Base-by-base conservation (phyloP, 495 filamentous ascomycete species). In the Daldinia childiae region DNA sequence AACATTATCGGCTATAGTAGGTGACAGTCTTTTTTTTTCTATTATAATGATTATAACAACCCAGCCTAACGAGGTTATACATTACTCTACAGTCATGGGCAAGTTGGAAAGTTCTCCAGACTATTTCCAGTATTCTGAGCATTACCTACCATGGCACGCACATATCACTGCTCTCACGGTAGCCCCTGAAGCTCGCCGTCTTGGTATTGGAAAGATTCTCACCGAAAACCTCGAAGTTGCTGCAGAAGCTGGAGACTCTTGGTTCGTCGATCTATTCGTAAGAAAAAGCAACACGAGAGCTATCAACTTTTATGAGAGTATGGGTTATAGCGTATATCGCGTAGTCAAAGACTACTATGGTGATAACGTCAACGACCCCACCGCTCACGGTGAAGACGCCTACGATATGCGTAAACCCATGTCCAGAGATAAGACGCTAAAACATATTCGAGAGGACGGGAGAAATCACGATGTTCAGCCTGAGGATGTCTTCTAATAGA, bases 121-220 rank as follows among this genome's bases (percentile, higher is more conserved):
- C 19, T 87, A 87, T 62, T 86, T 89, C 78, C 81, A 86, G 55
- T 87, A 88, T 74, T 93, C 90, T 58, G 86, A 91, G 71, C 92
- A 96, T 81, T 97, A 95, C 80, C 91, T 95, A 19, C 94, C 96
- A 26, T 98, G 93, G 92, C 95, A 98, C 80, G 95, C 94, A 30
- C 95, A 99, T 81, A 97, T 99, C 80, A 99, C 95, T 17, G 94
- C 94, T 41, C 85, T 99, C 17, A 98, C 95, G 3, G 93, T 99
- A 26, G 92, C 94, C 14, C 95, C 95, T 0, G 87, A 90, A 72
- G 93, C 90, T 64, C 90, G 95, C 17, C 89, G 95, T 29, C 87
- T 94, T 24, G 95, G 95, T 26, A 90, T 97, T 54, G 95, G 95
- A 29, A 90, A 90, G 57, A 86, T 86, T 29, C 86, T 98, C 29